Evolutionary conservation across 1,139 yeast species (phyloP), one percentile per base, ranked within the genome.

Genomic region (Geotrichum carabidarum): DNA sequence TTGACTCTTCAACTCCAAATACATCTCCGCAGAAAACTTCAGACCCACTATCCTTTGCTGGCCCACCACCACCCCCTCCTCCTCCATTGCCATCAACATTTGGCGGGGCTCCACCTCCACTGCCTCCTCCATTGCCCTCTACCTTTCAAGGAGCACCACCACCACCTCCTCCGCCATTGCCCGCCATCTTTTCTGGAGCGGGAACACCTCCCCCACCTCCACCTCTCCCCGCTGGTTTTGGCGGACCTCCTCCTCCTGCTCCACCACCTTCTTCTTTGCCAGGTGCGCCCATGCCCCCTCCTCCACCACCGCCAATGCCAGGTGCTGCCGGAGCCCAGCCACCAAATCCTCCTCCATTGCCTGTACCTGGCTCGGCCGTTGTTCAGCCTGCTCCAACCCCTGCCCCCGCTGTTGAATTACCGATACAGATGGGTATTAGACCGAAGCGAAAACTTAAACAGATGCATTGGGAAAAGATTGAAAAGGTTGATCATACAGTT

Each of bases 391-490:
- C 61, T 38, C 32, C 63, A 59, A 3, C 50, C 58, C 31, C 53
- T 46, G 41, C 58, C 2, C 51, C 62, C n/a, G 58, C 60, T 8
- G 56, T 54, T 27, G 59, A 59, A 11, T 1, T 44, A 9, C 58
- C 66, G 2, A 61, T 60, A 53, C 54, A 57, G 15, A 34, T 61
- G 40, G 61, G 63, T 8, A 57, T 64, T 35, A 74, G 84, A 54
- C 87, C 94, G 2, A 78, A 78, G 54, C 74, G 79, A 15, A 84
- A 83, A 60, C 75, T 93, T 63, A 93, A 91, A 68, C 98, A 91
- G 66, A 84, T 93, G 77, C 99, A 93, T 68, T 93, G 98, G 98
- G 96, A 91, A 61, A 87, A 82, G 65, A 75, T 93, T 47, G 76
- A 77, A 49, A 65, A 72, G 34, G 82, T 88, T 46, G 80, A 83